These are phyloP conservation scores for Aspergillus costaricaensis DNA, from an alignment of 2,329 filamentous ascomycete species.

Conservation along the genomic window DNA sequence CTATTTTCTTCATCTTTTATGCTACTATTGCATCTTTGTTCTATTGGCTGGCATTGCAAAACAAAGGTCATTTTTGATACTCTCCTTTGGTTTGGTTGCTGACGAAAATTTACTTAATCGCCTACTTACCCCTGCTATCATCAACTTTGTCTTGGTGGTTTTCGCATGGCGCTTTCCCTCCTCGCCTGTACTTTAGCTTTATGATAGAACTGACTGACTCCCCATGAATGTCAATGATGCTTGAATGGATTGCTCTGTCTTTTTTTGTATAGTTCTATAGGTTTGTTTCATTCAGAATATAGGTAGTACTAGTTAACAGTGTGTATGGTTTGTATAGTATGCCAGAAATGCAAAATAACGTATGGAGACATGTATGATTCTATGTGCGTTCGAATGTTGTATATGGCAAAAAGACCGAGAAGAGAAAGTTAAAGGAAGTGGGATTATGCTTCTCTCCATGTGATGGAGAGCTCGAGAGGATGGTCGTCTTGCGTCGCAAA, in stretches of 20 bases:
- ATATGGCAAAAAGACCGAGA: background rate
- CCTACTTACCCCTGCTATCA: background rate
- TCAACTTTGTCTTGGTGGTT: background rate
- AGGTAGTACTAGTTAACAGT: too few species aligned
- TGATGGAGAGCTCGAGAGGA: slow-evolving; percentile 36
- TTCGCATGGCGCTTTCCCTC: background rate
- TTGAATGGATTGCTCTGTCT: background rate
- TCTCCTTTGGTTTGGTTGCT: too few species aligned
- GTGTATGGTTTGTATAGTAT: too few species aligned
- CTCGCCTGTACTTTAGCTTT: slow-evolving; percentile 15
- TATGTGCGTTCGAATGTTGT: background rate
- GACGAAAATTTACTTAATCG: background rate
- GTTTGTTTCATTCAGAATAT: background rate
- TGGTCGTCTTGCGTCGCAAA: slow-evolving; percentile 36
- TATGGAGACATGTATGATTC: background rate
- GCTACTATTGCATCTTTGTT: too few species aligned
- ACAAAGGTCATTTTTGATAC: too few species aligned
- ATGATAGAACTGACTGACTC: slow-evolving; percentile 13
- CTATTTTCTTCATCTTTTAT: too few species aligned
- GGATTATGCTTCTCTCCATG: slow-evolving; percentile 29
- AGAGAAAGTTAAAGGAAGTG: background rate
- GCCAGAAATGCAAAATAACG: background rate
- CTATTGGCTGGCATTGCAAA: too few species aligned
- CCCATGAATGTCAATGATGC: background rate
- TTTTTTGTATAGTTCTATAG: background rate